These are phyloP conservation scores for Wickerhamomyces chambardii DNA, from an alignment of 805 yeast genomes.

Conservation along the genomic window DNA sequence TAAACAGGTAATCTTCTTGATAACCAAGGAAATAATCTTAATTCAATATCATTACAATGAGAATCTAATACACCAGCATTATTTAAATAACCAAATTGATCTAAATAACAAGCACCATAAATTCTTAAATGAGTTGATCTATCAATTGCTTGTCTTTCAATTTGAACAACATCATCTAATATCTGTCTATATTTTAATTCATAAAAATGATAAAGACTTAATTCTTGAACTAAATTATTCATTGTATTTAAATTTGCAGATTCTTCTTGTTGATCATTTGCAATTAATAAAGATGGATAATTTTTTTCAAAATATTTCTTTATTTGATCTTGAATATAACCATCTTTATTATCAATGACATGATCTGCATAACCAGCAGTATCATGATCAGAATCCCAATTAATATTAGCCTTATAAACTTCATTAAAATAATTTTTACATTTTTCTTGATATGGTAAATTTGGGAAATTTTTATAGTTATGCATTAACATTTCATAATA, in stretches of 20 bases:
- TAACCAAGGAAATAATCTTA: conserved; percentile 29
- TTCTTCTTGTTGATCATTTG: too few relatives aligned
- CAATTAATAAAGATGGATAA: too few relatives aligned
- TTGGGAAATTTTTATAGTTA: neutral
- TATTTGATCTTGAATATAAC: conserved; percentile 8
- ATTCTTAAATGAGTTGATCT: conserved; percentile 18
- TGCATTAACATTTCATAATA: too few relatives aligned
- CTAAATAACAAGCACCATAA: conserved; percentile 18
- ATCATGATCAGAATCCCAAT: conserved; percentile 14
- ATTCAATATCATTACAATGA: conserved; percentile 24
- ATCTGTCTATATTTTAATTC: conserved; percentile 11
- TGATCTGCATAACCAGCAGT: conserved; percentile 9
- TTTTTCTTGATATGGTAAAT: conserved; percentile 10
- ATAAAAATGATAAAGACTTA: conserved; percentile 5
- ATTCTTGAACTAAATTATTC: conserved; percentile 6
- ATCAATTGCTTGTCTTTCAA: conserved; percentile 16
- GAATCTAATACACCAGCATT: neutral
- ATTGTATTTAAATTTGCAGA: conserved; percentile 5
- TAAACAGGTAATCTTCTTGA: conserved; percentile 24
- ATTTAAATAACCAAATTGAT: conserved; percentile 9
- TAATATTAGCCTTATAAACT: conserved; percentile 11
- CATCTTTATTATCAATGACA: conserved; percentile 12
- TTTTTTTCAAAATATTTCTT: conserved; percentile 6
- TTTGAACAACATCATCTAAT: conserved; percentile 8
- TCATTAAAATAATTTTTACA: conserved; percentile 21